A percentile compares a stretch with the other conserved stretches of the same genome.
phyloP scores from a whole-genome alignment of 2,329 filamentous ascomycete genomes.

The Amauroascus niger region DNA sequence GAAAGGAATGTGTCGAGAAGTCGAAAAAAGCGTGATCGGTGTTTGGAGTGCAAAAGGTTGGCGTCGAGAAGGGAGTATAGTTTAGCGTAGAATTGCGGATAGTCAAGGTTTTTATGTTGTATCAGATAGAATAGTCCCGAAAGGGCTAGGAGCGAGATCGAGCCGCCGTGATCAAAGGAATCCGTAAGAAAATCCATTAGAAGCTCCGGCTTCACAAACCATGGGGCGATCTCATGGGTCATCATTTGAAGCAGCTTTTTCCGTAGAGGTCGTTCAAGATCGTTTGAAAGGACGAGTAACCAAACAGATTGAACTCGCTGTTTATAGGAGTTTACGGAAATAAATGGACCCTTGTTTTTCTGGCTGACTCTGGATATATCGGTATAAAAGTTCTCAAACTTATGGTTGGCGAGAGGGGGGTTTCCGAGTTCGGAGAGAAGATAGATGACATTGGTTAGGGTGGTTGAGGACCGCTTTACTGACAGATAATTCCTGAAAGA shows the following conservation, averaged over 20 bases:
- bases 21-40: constrained; percentile 87
- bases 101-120: constrained; percentile 86
- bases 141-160: constrained; percentile 75
- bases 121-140: constrained; percentile 95
- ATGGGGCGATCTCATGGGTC: constrained; percentile 70
- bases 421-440: constrained; percentile 49
- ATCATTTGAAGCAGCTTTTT: constrained; percentile 69
- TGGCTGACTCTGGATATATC: constrained; percentile 41
- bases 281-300: constrained; percentile 62
- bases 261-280: constrained; percentile 59
- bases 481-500: constrained; percentile 28
- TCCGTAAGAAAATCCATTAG: constrained; percentile 96
- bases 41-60: constrained; percentile 81
- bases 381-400: constrained; percentile 31
- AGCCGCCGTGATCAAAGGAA: constrained; percentile 77
- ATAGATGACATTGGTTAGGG: constrained; percentile 31
- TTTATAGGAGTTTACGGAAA: constrained; percentile 61
- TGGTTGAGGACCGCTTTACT: constrained; percentile 22
- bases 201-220: constrained; percentile 79
- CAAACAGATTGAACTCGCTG: constrained; percentile 76
- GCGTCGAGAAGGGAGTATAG: constrained; percentile 86
- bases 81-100: constrained; percentile 86
- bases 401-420: constrained; percentile 45
- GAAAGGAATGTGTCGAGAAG: constrained; percentile 81
- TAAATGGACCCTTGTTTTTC: constrained; percentile 57